Conservation (phyloP, 345 rosid species). For the Theobroma cacao region DNA sequence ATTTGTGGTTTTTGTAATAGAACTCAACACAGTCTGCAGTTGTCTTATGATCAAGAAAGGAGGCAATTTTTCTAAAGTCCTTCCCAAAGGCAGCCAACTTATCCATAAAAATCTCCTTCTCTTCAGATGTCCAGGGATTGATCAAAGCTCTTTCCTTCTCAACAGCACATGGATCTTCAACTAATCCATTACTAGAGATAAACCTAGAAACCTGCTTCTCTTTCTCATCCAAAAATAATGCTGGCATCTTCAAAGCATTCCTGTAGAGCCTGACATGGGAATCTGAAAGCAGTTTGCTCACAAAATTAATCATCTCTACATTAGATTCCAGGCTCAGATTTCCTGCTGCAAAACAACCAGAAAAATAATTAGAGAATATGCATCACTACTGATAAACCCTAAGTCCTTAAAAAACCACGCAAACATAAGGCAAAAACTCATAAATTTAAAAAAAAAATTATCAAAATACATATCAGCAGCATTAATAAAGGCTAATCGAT, state of each 20-base stretch:
- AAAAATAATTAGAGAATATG: not conserved
- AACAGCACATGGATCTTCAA: slow-evolving; percentile 85
- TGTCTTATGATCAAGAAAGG: slow-evolving; percentile 81
- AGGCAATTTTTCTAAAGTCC: slow-evolving; percentile 81
- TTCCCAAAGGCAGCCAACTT: slow-evolving; percentile 77
- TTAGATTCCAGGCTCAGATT: slow-evolving; percentile 53
- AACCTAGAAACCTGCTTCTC: slow-evolving; percentile 66
- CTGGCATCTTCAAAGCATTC: slow-evolving; percentile 80
- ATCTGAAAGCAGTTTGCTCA: slow-evolving; percentile 54
- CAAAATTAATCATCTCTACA: slow-evolving; percentile 45
- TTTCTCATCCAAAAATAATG: slow-evolving; percentile 73
- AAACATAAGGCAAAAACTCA: no score
- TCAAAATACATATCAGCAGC: not conserved
- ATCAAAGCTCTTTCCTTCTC: slow-evolving; percentile 88
- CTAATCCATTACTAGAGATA: slow-evolving; percentile 68
- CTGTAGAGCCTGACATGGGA: slow-evolving; percentile 50
- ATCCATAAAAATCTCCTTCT: slow-evolving; percentile 69
- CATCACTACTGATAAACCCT: not conserved
- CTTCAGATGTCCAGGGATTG: slow-evolving; percentile 88
- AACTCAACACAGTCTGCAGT: slow-evolving; percentile 96
- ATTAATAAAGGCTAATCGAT: not conserved
- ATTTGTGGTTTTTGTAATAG: slow-evolving; percentile 96
- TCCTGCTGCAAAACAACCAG: slow-evolving; percentile 41
- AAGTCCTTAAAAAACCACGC: not conserved
- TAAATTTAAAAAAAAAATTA: not conserved